Conservation (phyloP, 768 basidiomycete species). For the Fomitopsis pulvina region DNA sequence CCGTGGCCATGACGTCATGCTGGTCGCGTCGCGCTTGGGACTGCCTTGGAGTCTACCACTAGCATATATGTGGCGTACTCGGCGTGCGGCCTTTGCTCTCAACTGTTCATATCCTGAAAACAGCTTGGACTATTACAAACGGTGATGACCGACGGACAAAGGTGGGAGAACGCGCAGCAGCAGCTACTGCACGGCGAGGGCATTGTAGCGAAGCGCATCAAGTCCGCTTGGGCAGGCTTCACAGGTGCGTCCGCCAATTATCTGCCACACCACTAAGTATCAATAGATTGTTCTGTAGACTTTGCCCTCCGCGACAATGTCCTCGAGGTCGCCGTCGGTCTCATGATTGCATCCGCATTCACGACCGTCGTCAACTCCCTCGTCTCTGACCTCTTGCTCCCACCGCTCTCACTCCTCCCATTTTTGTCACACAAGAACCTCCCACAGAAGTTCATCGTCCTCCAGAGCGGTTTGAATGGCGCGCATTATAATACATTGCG, state of each 20-base stretch:
- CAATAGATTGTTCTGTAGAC: conserved; percentile 3
- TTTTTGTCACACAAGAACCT: conserved; percentile 35
- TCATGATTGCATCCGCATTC: conserved; percentile 38
- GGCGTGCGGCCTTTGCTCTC: too few species aligned
- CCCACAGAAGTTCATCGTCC: conserved; percentile 35
- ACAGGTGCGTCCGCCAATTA: too few species aligned
- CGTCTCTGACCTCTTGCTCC: conserved; percentile 36
- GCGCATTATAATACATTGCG: conserved; percentile 34
- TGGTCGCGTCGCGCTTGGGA: too few species aligned
- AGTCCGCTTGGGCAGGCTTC: not conserved
- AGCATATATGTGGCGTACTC: too few species aligned
- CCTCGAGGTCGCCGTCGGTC: conserved; percentile 39
- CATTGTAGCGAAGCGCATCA: not conserved
- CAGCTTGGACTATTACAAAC: too few species aligned
- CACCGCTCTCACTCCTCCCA: conserved; percentile 35
- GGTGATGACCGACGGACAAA: not conserved
- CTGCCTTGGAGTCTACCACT: too few species aligned
- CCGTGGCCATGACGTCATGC: too few species aligned
- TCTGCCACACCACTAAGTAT: not conserved
- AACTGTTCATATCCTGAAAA: too few species aligned
- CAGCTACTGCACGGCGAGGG: not conserved
- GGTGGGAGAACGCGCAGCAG: not conserved
- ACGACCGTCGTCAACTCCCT: conserved; percentile 35
- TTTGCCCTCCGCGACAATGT: conserved; percentile 34
- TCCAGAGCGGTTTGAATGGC: conserved; percentile 29